Base-by-base conservation (phyloP, 2,329 filamentous ascomycete species). In the Monosporascus sp. region DNA sequence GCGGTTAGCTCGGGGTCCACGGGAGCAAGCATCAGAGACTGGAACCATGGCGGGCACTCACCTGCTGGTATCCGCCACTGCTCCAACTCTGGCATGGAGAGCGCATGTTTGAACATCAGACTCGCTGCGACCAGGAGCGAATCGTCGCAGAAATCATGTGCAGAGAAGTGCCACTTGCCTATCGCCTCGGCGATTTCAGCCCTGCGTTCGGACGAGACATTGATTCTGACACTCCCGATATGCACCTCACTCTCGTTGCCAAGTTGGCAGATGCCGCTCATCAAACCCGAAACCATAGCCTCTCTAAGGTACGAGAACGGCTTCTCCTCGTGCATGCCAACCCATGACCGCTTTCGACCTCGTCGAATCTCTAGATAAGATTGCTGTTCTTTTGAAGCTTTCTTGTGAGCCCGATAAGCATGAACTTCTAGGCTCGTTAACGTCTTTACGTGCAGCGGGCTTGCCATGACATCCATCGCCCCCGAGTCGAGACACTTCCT, bases 231-330 rank as follows among this genome's bases (percentile, higher is more conserved):
- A 65, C 80, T 74, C 70, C 78, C 70, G 74, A 86, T 72, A 73
- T 80, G 70, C 73, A 86, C 73, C 73, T 90, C 73, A 71, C 76
- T 65, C 72, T 85, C 73, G 78, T 84, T 66, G 73, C 72, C 73
- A 41, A 79, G 82, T 57, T 87, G 88, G 70, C 92, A 96, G 51
- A 96, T 96, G 38, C 89, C 85, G 63, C 86, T 87, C 89, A 96
- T 94, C 53, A 97, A 78, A 52, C 86, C 86, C 1, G 90, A 94
- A 5, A 97, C 92, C 90, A 97, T 96, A 48, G 89, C 89, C 72
- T 97, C 92, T 55, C 92, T 81, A 51, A 97, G 74, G 71, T 96
- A 96, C 17, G 90, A 86, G 72, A 91, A 96, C 1, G 91, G 90
- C 67, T 92, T 88, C 61, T 90, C 83, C 60, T 93, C 89, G 64